Percentiles rank a stretch among this genome's conserved stretches.
These are phyloP conservation scores for Pelargonium fulgidum DNA, from an alignment of 441 rosid genomes.

Conservation along the genomic window DNA sequence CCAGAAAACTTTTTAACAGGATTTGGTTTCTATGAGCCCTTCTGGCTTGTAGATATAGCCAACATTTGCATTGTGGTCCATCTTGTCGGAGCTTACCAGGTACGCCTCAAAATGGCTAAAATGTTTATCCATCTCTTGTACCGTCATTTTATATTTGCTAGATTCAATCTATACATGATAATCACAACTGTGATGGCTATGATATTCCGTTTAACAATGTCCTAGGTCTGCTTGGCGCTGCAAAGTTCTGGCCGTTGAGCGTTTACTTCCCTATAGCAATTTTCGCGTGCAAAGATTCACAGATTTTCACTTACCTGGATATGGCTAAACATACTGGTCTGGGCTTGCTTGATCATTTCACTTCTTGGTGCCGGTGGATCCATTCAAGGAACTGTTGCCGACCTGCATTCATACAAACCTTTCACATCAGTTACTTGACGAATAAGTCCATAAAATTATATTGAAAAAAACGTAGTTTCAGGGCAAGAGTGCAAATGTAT, in stretches of 20 bases:
- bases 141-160: not conserved
- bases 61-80: constrained; percentile 49
- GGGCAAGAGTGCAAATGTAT: not conserved
- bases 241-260: constrained; percentile 42
- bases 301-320: constrained; percentile 39
- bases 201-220: constrained; percentile 9
- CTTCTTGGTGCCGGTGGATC: constrained; percentile 39
- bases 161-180: not conserved
- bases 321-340: constrained; percentile 28
- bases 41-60: constrained; percentile 56
- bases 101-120: constrained; percentile 7
- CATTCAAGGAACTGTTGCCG: constrained; percentile 31
- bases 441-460: not conserved
- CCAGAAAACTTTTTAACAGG: constrained; percentile 60
- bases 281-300: constrained; percentile 30
- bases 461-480: not conserved
- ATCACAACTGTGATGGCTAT: not conserved
- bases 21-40: constrained; percentile 53
- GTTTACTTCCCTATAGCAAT: constrained; percentile 53
- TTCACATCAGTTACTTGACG: constrained; percentile 29
- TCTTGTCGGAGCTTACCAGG: constrained; percentile 61
- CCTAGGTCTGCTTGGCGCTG: constrained; percentile 8
- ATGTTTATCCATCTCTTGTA: no score
- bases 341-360: constrained; percentile 37
- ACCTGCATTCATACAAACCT: constrained; percentile 36